A percentile compares a stretch with the other conserved stretches of the same genome.
Evolutionary conservation across 805 yeast genomes (phyloP).

Genomic region (Candida quercuum): DNA sequence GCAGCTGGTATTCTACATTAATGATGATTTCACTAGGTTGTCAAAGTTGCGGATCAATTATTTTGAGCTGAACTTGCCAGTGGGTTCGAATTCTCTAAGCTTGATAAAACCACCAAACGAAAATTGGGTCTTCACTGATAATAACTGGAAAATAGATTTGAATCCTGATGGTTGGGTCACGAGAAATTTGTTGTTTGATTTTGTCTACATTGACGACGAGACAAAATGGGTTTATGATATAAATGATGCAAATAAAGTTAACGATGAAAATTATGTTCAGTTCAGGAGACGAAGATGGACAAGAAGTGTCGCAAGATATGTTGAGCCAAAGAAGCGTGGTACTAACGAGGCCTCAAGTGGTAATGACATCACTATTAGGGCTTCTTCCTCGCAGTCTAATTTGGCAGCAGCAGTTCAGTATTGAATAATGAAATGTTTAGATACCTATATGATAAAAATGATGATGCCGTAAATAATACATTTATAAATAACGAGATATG

Average conservation of each 20-base stretch:
- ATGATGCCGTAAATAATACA: neutral
- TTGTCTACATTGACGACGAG: conserved; percentile 60
- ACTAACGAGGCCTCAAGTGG: neutral
- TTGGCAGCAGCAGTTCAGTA: neutral
- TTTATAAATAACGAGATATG: too few species aligned
- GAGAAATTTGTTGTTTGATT: conserved; percentile 40
- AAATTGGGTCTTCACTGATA: conserved; percentile 43
- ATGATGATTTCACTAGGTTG: conserved; percentile 48
- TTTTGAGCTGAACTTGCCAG: neutral
- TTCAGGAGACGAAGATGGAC: conserved; percentile 69
- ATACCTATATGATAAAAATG: too few species aligned
- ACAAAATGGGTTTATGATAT: conserved; percentile 85
- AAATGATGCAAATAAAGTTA: conserved; percentile 18
- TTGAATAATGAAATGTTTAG: neutral
- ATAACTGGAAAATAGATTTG: conserved; percentile 64
- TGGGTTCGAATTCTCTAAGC: conserved; percentile 16
- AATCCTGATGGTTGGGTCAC: conserved; percentile 61
- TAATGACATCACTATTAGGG: neutral
- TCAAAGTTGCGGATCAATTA: conserved; percentile 28
- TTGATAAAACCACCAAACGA: conserved; percentile 51
- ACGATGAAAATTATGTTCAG: conserved; percentile 20
- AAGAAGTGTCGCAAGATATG: conserved; percentile 30
- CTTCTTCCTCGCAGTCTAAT: neutral
- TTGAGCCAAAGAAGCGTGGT: conserved; percentile 5
- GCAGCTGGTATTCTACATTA: conserved; percentile 56